These are phyloP conservation scores for Peronosclerospora sorghi DNA, from an alignment of 352 stramenopile species.

Conservation along the genomic window DNA sequence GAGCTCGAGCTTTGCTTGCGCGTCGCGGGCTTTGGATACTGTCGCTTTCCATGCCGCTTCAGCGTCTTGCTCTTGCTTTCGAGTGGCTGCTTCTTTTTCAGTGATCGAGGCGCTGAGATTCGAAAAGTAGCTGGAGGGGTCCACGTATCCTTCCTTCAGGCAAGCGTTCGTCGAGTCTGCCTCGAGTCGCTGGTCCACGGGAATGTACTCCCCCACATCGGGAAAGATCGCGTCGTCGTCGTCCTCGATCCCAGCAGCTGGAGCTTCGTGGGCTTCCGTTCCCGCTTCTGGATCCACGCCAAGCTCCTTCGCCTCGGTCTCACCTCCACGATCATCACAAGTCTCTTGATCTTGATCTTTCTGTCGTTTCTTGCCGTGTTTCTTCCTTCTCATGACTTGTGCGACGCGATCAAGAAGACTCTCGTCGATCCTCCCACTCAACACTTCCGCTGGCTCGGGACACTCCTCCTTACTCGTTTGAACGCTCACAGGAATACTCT, in stretches of 20 bases:
- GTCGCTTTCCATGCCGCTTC: slow-evolving; percentile 48
- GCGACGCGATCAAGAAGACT: slow-evolving; percentile 32
- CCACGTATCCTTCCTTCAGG: slow-evolving; percentile 13
- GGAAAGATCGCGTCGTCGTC: slow-evolving; percentile 68
- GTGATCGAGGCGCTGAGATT: slow-evolving; percentile 63
- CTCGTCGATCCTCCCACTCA: slow-evolving; percentile 41
- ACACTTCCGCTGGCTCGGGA: slow-evolving; percentile 41
- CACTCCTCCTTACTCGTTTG: slow-evolving; percentile 70
- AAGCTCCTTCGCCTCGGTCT: neutral
- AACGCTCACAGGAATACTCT: slow-evolving; percentile 47
- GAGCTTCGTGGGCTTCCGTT: neutral
- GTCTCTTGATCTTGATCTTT: neutral
- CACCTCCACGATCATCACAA: neutral
- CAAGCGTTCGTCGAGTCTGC: slow-evolving; percentile 2
- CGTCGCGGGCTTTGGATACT: slow-evolving; percentile 40
- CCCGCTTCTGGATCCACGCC: neutral
- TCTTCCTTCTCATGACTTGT: slow-evolving; percentile 20
- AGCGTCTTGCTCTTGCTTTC: slow-evolving; percentile 29
- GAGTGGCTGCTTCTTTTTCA: slow-evolving; percentile 32
- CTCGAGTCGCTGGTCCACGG: slow-evolving; percentile 35
- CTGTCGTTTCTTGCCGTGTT: slow-evolving; percentile 23
- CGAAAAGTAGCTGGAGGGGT: slow-evolving; percentile 44
- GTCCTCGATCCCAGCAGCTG: slow-evolving; percentile 9
- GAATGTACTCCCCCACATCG: slow-evolving; percentile 59
- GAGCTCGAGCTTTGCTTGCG: slow-evolving; percentile 30